These are phyloP conservation scores for Talaromyces sp. DNA, from an alignment of 2,329 filamentous ascomycete genomes.

Conservation along the genomic window DNA sequence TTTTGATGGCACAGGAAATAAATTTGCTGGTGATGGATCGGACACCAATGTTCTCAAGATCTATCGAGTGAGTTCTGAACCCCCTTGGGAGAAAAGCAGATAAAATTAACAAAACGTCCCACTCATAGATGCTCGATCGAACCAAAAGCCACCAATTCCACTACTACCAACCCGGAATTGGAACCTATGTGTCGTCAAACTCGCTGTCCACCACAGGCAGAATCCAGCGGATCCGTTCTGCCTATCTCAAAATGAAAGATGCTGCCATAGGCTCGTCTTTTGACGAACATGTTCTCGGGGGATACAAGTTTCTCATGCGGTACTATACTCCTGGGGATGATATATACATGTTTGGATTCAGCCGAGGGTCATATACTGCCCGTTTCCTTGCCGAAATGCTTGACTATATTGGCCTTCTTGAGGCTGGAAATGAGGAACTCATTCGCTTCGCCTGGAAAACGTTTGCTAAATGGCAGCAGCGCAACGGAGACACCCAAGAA, in stretches of 20 bases:
- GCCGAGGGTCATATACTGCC: conserved; percentile 63
- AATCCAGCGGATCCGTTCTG: conserved; percentile 38
- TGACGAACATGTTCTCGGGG: conserved; percentile 70
- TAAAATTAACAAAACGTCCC: conserved; percentile 12
- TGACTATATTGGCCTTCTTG: conserved; percentile 67
- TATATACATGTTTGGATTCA: conserved; percentile 66
- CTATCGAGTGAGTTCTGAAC: background rate
- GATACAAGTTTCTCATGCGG: conserved; percentile 68
- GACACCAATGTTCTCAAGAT: conserved; percentile 32
- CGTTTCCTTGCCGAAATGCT: conserved; percentile 73
- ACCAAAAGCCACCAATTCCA: conserved; percentile 14
- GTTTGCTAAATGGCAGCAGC: conserved; percentile 54
- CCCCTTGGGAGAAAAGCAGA: background rate
- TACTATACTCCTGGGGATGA: conserved; percentile 52
- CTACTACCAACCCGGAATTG: conserved; percentile 56
- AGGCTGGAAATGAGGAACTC: conserved; percentile 75
- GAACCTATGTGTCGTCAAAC: conserved; percentile 58
- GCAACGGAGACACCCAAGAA: background rate
- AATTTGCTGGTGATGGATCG: conserved; percentile 21
- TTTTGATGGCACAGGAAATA: conserved; percentile 29
- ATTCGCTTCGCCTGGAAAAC: conserved; percentile 74
- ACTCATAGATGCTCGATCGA: conserved; percentile 17
- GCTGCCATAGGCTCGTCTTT: conserved; percentile 70
- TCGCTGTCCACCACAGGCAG: conserved; percentile 62
- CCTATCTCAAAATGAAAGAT: conserved; percentile 36